A percentile compares a stretch with the other conserved stretches of the same genome.
Conservation (phyloP, 805 yeast species). For the Blastobotrys chiropterorum region DNA sequence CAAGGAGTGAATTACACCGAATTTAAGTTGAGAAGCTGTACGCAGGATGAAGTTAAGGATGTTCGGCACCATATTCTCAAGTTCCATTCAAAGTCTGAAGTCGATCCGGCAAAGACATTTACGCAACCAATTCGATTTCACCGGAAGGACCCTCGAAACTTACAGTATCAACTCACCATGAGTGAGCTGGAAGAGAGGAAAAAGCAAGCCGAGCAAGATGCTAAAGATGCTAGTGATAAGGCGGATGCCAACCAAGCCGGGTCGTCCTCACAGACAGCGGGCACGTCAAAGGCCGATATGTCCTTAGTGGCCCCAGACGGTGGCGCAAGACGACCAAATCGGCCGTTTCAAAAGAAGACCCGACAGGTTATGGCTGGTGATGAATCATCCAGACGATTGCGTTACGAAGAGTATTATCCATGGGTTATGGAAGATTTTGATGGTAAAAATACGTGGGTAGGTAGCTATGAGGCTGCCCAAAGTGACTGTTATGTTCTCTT, state of each 20-base stretch:
- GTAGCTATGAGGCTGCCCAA: slow-evolving; percentile 88
- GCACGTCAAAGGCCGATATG: slow-evolving; percentile 35
- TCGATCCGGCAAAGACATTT: slow-evolving; percentile 68
- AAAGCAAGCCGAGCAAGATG: slow-evolving; percentile 1
- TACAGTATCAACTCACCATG: slow-evolving; percentile 74
- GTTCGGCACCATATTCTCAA: slow-evolving; percentile 74
- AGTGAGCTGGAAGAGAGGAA: slow-evolving; percentile 38
- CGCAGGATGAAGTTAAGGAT: slow-evolving; percentile 63
- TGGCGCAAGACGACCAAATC: slow-evolving; percentile 66
- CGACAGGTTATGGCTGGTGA: slow-evolving; percentile 76
- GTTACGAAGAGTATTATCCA: slow-evolving; percentile 95
- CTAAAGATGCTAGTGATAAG: background rate
- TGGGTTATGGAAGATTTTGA: slow-evolving; percentile 98
- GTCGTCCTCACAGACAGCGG: slow-evolving; percentile 3
- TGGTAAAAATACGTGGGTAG: slow-evolving; percentile 90
- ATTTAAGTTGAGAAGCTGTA: slow-evolving; percentile 65
- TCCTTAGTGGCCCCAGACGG: slow-evolving; percentile 81
- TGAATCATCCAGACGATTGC: slow-evolving; percentile 72
- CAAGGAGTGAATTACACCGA: slow-evolving; percentile 26
- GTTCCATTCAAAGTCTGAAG: slow-evolving; percentile 65
- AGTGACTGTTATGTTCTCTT: slow-evolving; percentile 81
- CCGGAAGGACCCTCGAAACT: slow-evolving; percentile 86
- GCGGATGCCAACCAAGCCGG: background rate
- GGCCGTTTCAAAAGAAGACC: slow-evolving; percentile 67
- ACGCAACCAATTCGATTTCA: slow-evolving; percentile 81